Conservation (phyloP, 2,329 filamentous ascomycete species). For the Ophiostoma novo-ulmi region DNA sequence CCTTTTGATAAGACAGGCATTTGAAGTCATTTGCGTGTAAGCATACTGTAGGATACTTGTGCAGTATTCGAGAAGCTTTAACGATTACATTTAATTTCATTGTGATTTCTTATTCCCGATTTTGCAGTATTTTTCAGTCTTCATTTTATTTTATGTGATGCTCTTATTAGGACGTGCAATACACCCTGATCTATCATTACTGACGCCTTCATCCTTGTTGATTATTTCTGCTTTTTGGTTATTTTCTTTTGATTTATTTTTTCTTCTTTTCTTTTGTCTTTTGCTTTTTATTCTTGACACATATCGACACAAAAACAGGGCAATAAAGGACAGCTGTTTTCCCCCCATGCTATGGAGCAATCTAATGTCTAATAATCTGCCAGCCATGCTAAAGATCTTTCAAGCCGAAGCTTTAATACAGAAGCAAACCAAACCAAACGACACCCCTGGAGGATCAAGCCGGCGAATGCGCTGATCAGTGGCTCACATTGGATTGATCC, state of each 20-base stretch:
- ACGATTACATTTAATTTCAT: no score
- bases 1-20: no score
- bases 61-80: no score
- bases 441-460: not conserved
- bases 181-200: not conserved
- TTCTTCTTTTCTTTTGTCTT: not conserved
- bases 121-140: not conserved
- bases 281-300: not conserved
- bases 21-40: no score
- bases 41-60: not conserved
- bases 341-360: no score
- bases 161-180: slow-evolving; percentile 2
- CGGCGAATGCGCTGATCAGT: slow-evolving; percentile 12
- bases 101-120: not conserved
- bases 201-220: not conserved
- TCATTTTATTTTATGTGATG: not conserved
- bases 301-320: not conserved
- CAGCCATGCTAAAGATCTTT: not conserved
- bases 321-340: slow-evolving; percentile 2
- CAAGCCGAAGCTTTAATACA: not conserved
- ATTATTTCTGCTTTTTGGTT: not conserved
- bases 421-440: not conserved
- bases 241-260: not conserved
- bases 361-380: not conserved
- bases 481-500: not conserved